Conservation (phyloP, 2,329 filamentous ascomycete species). For the Alternaria alternata region DNA sequence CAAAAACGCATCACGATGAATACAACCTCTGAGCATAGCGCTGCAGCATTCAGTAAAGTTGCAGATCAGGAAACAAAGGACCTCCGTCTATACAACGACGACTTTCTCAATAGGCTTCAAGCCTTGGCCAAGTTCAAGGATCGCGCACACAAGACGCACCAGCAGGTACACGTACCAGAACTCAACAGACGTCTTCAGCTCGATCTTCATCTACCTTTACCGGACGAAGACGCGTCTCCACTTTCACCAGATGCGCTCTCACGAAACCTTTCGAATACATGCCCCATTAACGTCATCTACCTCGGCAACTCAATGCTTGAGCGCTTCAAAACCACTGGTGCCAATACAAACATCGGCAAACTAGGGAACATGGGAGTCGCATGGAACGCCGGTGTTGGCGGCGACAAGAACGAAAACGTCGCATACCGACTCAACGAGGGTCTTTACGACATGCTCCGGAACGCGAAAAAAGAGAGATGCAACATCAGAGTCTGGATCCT, state of each 20-base stretch:
- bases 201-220: background rate
- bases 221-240: background rate
- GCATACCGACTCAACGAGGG: conserved; percentile 5
- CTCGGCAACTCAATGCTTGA: conserved; percentile 31
- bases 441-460: conserved; percentile 7
- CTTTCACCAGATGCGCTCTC: background rate
- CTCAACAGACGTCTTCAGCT: background rate
- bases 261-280: conserved; percentile 17
- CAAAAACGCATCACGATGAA: too few relatives aligned
- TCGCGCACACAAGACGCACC: too few relatives aligned
- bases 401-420: conserved; percentile 24
- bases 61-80: too few relatives aligned
- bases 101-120: too few relatives aligned
- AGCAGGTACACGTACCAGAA: background rate
- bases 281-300: conserved; percentile 15
- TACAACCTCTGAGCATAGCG: too few relatives aligned
- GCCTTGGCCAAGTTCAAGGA: too few relatives aligned
- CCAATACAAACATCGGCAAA: conserved; percentile 7
- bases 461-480: background rate
- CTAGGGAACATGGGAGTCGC: conserved; percentile 2
- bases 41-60: too few relatives aligned
- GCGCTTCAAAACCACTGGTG: conserved; percentile 25
- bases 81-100: too few relatives aligned
- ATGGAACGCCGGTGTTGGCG: conserved; percentile 25
- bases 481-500: conserved; percentile 22